Conservation (phyloP, 2,329 filamentous ascomycete species). For the Didymella pinodella region DNA sequence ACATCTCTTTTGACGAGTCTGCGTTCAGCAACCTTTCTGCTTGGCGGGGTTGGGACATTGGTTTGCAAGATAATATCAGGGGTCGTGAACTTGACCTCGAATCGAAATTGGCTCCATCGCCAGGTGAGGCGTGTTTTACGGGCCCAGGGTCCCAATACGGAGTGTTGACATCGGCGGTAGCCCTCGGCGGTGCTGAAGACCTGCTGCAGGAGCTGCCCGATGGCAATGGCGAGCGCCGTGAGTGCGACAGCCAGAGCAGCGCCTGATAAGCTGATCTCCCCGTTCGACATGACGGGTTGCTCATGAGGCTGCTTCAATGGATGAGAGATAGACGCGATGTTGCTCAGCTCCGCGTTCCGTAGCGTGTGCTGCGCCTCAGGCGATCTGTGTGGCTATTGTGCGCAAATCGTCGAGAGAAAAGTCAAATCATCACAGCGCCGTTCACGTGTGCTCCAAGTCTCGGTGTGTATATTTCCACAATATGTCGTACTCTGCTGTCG, state of each 20-base stretch:
- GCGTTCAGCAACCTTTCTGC: neutral
- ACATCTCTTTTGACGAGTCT: neutral
- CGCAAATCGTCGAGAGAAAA: neutral
- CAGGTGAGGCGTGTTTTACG: slow-evolving; percentile 4
- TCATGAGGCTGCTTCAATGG: no score
- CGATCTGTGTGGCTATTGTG: neutral
- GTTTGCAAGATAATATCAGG: slow-evolving; percentile 16
- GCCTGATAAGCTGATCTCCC: neutral
- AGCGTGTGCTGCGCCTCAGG: neutral
- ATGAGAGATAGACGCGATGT: neutral
- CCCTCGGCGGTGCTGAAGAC: slow-evolving; percentile 24
- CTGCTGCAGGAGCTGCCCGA: slow-evolving; percentile 16
- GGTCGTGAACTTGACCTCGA: slow-evolving; percentile 22
- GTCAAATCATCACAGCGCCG: no score
- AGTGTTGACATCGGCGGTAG: slow-evolving; percentile 20
- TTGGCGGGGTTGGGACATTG: neutral
- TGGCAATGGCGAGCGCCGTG: slow-evolving; percentile 17
- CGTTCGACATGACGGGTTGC: neutral
- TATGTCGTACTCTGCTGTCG: no score
- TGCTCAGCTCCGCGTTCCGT: neutral
- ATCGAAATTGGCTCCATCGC: slow-evolving; percentile 13
- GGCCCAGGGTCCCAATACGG: slow-evolving; percentile 17
- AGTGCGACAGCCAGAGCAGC: slow-evolving; percentile 8
- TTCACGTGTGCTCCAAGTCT: no score
- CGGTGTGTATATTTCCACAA: no score